These are phyloP conservation scores for Hyphodiscus hymeniophilus DNA, from an alignment of 495 filamentous ascomycete genomes.

Conservation along the genomic window DNA sequence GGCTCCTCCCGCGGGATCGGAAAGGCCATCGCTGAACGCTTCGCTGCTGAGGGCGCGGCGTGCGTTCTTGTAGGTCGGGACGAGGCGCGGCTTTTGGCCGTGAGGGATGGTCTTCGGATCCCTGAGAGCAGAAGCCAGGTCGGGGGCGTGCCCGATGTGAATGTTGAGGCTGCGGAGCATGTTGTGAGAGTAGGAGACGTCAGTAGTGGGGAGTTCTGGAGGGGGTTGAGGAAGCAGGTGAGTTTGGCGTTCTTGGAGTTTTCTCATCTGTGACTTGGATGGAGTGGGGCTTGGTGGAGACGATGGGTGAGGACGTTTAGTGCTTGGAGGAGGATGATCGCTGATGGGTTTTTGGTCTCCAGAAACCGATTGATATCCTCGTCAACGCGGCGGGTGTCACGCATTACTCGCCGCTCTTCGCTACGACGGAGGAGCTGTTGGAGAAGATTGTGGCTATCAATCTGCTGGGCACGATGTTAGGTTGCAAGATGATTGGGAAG, in stretches of 20 bases:
- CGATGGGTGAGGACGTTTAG: too few relatives aligned
- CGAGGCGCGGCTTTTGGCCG: slow-evolving; percentile 32
- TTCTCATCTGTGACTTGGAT: not conserved
- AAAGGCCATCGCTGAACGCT: slow-evolving; percentile 56
- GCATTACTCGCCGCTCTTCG: slow-evolving; percentile 48
- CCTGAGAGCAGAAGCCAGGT: slow-evolving; percentile 11
- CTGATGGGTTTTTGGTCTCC: not conserved
- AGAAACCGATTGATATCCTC: slow-evolving; percentile 44
- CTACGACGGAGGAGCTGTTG: slow-evolving; percentile 31
- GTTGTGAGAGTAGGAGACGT: slow-evolving; percentile 39
- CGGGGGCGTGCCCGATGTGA: too few relatives aligned
- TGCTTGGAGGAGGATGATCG: too few relatives aligned
- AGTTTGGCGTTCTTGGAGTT: not conserved
- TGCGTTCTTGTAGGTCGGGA: slow-evolving; percentile 48
- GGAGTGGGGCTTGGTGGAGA: too few relatives aligned
- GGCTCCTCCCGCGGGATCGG: slow-evolving; percentile 60
- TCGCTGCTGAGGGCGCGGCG: slow-evolving; percentile 53
- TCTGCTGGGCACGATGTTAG: slow-evolving; percentile 60
- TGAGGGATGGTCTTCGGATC: slow-evolving; percentile 10
- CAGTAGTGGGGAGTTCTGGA: slow-evolving; percentile 35
- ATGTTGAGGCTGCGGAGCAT: slow-evolving; percentile 17
- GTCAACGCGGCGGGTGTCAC: slow-evolving; percentile 71
- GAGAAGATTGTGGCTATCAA: slow-evolving; percentile 55
- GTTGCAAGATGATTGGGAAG: slow-evolving; percentile 47
- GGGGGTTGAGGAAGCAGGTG: slow-evolving; percentile 24